Evolutionary conservation across 805 yeast genomes (phyloP), one percentile per base, ranked within the genome.

Genomic region (Candida pseudoglaebosa): DNA sequence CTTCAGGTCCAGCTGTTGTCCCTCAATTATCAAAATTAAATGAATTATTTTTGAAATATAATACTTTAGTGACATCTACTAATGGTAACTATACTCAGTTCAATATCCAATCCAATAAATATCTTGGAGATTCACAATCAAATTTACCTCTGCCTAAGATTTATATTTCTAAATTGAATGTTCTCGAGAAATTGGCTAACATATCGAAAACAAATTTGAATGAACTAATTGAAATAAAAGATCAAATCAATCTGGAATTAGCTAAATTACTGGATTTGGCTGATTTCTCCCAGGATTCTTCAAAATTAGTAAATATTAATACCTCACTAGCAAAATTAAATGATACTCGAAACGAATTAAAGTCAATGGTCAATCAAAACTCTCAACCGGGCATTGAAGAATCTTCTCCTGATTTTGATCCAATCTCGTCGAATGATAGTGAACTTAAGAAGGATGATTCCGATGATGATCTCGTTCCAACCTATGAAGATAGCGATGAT

Each of bases 41-140:
- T 45, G 56, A 54, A 15, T 46, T 59, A 15, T 62, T 53, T 38
- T 37, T 40, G 5, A 57, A 57, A 34, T 44, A 66, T 47, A 56
- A 54, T 36, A 50, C 52, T 29, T 46, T 64, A 6, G 43, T 46
- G 14, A 58, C 56, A 22, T 42, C 49, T 5, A 53, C 56, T 26
- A 64, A 62, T 36, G 48, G 62, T n/a, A 65, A 65, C 44, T 50
- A 67, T 41, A 57, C 66, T 18, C 68, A 64, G 47, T 61, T 66
- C 32, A 64, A 65, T 3, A 50, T 56, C 20, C 71, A 66, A 47
- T 53, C 65, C n/a, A 59, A 57, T 35, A 50, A 51, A 2, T 66
- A 63, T 45, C 46, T 68, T 18, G 70, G 71, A 1, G 45, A 48
- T 6, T 63, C 64, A 42, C 70, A 63, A 1, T 71, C 67, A 28